Evolutionary conservation across 257 asterid genomes (phyloP).

Genomic region (Salvia splendens): DNA sequence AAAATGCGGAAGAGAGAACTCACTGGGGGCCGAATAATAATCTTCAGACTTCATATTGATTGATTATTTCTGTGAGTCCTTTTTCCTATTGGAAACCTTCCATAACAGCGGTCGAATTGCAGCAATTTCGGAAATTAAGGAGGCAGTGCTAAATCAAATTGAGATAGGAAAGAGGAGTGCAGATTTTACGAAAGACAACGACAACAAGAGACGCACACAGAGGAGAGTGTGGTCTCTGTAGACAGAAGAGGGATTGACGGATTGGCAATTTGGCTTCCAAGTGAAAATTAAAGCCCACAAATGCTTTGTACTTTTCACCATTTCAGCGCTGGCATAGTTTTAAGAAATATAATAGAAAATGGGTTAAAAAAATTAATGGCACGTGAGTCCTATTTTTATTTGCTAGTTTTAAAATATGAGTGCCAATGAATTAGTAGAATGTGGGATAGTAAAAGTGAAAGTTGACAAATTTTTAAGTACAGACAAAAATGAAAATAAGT

Average conservation of each 20-base stretch:
- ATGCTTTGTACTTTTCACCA: no score
- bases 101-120: conserved; percentile 21
- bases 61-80: conserved; percentile 24
- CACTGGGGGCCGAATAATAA: conserved; percentile 42
- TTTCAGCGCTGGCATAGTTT: no score
- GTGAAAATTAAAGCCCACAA: no score
- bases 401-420: no score
- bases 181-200: conserved; percentile 26
- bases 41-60: conserved; percentile 49
- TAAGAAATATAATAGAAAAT: no score
- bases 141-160: not conserved
- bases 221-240: conserved; percentile 10
- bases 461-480: no score
- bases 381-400: no score
- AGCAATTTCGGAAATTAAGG: conserved; percentile 11
- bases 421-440: no score
- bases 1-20: conserved; percentile 26
- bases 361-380: no score
- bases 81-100: conserved; percentile 17
- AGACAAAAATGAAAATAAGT: no score
- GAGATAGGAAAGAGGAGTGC: not conserved
- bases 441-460: no score
- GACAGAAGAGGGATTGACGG: conserved; percentile 24
- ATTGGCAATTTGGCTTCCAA: not conserved
- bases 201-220: conserved; percentile 29